Percentiles rank a stretch among this genome's conserved stretches.
Evolutionary conservation across 148 eudicot species (phyloP).

Genomic region (Nepenthes mirabilis): DNA sequence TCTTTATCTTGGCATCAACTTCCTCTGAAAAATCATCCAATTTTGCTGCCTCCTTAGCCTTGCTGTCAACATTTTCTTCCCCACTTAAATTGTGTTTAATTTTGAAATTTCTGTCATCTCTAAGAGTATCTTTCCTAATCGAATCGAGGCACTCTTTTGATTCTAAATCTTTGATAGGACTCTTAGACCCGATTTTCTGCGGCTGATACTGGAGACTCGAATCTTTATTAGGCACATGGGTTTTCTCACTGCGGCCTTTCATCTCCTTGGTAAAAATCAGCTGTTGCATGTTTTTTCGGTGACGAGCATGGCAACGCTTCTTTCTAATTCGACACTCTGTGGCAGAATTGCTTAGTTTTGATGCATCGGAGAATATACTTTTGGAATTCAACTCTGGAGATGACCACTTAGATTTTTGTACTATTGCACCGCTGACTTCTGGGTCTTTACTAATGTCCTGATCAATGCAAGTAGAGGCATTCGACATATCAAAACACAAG

Average conservation of each 20-base stretch:
- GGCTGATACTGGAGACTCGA: not conserved
- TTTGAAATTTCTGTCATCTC: not conserved
- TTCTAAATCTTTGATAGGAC: not conserved
- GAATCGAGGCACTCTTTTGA: not conserved
- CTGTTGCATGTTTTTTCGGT: not conserved
- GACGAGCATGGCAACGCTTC: not conserved
- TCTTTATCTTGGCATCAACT: not conserved
- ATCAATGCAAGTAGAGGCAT: too few species aligned
- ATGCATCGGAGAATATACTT: too few species aligned
- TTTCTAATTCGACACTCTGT: too few species aligned
- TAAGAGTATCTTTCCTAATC: not conserved
- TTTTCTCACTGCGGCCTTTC: not conserved
- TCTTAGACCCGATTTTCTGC: not conserved
- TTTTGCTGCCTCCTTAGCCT: not conserved
- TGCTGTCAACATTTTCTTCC: not conserved
- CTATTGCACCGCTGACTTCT: too few species aligned
- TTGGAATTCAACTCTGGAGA: too few species aligned
- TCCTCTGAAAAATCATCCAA: not conserved
- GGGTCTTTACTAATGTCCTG: too few species aligned
- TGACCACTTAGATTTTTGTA: too few species aligned
- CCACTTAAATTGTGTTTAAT: not conserved
- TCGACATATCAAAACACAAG: too few species aligned
- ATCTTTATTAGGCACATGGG: not conserved
- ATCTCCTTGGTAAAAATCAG: not conserved
- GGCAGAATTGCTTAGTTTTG: too few species aligned